Percentiles rank a stretch among this genome's conserved stretches.
phyloP scores from a whole-genome alignment of 1,139 yeast genomes.

The Suhomyces coccinellae region DNA sequence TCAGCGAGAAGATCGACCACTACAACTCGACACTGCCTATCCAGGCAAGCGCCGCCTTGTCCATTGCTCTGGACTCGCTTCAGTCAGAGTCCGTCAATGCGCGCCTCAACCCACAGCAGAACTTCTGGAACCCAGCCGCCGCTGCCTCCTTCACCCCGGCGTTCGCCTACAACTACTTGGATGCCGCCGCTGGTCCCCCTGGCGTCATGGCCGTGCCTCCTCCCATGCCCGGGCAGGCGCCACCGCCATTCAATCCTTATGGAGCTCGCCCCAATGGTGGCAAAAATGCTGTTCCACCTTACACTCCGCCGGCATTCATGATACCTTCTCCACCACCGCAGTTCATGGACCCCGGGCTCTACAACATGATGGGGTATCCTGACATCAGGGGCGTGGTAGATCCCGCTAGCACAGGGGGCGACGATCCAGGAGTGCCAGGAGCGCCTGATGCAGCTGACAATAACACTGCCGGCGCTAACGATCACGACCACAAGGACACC shows the following conservation, averaged over 20 bases:
- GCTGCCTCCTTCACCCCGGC: constrained; percentile 58
- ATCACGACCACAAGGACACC: constrained; percentile 2
- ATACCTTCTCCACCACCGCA: constrained; percentile 38
- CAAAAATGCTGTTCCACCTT: constrained; percentile 30
- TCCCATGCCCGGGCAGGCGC: constrained; percentile 12
- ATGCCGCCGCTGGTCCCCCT: constrained; percentile 17
- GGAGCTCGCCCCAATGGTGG: constrained; percentile 14
- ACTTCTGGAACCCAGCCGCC: constrained; percentile 68
- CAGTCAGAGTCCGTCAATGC: constrained; percentile 8
- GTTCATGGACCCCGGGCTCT: constrained; percentile 42
- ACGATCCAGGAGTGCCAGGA: constrained; percentile 4
- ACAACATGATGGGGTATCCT: constrained; percentile 29
- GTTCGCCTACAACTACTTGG: constrained; percentile 29
- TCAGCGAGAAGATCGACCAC: constrained; percentile 64
- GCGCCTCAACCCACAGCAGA: constrained; percentile 26
- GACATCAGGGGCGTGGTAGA: background rate
- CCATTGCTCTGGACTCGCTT: constrained; percentile 33
- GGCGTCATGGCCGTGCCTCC: constrained; percentile 15
- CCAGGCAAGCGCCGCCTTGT: constrained; percentile 44
- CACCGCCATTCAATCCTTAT: constrained; percentile 13
- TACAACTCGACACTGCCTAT: constrained; percentile 55
- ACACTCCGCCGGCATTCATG: constrained; percentile 45
- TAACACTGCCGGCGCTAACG: no score
- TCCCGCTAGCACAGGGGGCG: background rate
- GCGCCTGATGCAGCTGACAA: constrained; percentile 1